These are phyloP conservation scores for Gillenia trifoliata DNA, from an alignment of 306 rosid species.

Conservation along the genomic window DNA sequence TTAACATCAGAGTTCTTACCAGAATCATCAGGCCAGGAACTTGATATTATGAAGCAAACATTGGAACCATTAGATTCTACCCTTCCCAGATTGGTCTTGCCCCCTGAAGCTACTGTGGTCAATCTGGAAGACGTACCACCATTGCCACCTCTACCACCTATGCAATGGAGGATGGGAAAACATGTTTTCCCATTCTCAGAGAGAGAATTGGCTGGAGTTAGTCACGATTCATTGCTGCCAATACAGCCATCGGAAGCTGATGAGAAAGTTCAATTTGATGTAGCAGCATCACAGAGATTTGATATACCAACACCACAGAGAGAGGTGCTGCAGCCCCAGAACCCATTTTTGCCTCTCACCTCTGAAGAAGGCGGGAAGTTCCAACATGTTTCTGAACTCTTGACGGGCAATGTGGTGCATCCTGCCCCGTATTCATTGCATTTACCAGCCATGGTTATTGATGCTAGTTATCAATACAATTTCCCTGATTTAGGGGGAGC, in stretches of 20 bases:
- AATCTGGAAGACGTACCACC: constrained; percentile 72
- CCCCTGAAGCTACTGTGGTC: constrained; percentile 36
- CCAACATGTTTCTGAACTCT: constrained; percentile 32
- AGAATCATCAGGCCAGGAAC: constrained; percentile 29
- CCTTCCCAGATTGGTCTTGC: constrained; percentile 32
- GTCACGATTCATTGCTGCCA: constrained; percentile 28
- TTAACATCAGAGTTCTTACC: constrained; percentile 30
- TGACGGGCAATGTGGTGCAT: constrained; percentile 27
- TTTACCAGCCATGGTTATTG: constrained; percentile 33
- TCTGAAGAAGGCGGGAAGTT: constrained; percentile 34
- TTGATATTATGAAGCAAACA: constrained; percentile 22
- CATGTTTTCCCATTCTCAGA: constrained; percentile 28
- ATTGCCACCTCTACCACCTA: constrained; percentile 94
- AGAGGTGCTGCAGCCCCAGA: constrained; percentile 26
- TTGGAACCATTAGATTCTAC: constrained; percentile 32
- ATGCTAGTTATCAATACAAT: constrained; percentile 33
- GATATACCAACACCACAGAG: constrained; percentile 22
- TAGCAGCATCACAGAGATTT: constrained; percentile 21
- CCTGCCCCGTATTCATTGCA: constrained; percentile 39
- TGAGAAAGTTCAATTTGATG: constrained; percentile 37
- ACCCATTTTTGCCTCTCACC: constrained; percentile 37
- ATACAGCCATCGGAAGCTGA: constrained; percentile 28
- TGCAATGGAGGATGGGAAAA: constrained; percentile 90
- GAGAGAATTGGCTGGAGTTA: constrained; percentile 29
- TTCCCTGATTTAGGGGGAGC: constrained; percentile 35